phyloP scores from a whole-genome alignment of 164 flowering plant species.

The Stephania cephalantha region DNA sequence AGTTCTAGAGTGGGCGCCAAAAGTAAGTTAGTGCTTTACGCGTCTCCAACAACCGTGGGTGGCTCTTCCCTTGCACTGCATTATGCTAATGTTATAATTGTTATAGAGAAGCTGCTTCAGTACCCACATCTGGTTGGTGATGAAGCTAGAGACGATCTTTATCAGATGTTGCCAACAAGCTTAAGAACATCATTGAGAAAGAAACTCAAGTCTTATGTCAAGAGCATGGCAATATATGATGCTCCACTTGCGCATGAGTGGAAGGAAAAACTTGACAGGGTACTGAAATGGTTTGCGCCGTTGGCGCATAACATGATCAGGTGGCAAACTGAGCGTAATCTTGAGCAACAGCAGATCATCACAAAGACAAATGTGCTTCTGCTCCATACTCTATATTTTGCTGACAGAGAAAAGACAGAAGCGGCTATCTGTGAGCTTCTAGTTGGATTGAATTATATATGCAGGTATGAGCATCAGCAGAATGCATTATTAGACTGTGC shows the following conservation, averaged over 20 bases:
- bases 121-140: conserved; percentile 97
- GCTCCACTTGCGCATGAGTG: conserved; percentile 93
- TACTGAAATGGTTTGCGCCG: conserved; percentile 80
- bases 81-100: conserved; percentile 88
- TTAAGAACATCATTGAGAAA: conserved; percentile 53
- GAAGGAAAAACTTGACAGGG: conserved; percentile 69
- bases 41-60: conserved; percentile 70
- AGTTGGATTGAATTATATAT: conserved; percentile 87
- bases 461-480: conserved; percentile 93
- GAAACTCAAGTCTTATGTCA: conserved; percentile 60
- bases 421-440: conserved; percentile 76
- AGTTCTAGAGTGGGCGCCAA: conserved; percentile 38
- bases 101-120: conserved; percentile 80
- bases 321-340: conserved; percentile 96
- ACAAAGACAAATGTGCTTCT: conserved; percentile 73
- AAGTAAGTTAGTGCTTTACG: conserved; percentile 41
- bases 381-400: conserved; percentile 88
- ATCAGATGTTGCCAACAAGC: conserved; percentile 96
- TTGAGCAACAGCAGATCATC: conserved; percentile 84
- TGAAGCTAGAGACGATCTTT: conserved; percentile 90
- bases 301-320: conserved; percentile 92
- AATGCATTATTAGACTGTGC: conserved; percentile 90
- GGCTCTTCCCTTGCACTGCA: conserved; percentile 93
- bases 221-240: conserved; percentile 77
- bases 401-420: conserved; percentile 77